Base-by-base conservation (phyloP, 2,329 filamentous ascomycete species). In the Aspergillus sp. region DNA sequence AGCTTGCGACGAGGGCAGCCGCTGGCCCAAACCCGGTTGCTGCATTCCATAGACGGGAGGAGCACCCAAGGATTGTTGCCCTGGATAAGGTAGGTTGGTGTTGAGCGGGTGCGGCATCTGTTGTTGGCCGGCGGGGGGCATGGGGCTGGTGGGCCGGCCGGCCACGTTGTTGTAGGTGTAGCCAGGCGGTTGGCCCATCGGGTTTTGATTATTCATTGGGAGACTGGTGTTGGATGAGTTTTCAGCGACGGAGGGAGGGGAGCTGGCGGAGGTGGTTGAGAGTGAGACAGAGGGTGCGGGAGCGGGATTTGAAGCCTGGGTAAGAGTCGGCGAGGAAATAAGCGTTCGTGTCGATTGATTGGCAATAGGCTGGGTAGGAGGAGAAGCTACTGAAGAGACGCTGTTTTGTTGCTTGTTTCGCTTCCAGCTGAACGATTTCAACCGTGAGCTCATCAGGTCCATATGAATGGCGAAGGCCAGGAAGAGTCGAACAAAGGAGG, bases 131-230 rank as follows among this genome's bases (percentile, higher is more conserved):
- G 68, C 74, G 30, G 75, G 79, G 52, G 78, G 81, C 75, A 86
- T 81, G 54, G 84, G 84, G 69, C 82, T 84, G 61, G 80, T 79
- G 46, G 84, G 81, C 59, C 83, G 80, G 68, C 80, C 82, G 66
- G 75, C 81, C 72, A 54, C 51, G 11, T 82, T 81, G 62, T 77
- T 78, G 71, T 87, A 86, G 62, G 85, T 84, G 75, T 89, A 89
- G 72, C 85, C 88, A 48, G 87, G 87, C 68, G 87, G 87, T 63
- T 86, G 83, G 68, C 85, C 86, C 68, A 85, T 79, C 47, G 81
- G 80, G 65, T 84, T 82, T 66, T 79, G 79, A 59, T 74, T 74
- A 68, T 86, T 88, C 82, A 87, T 87, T 69, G 83, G 77, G 50
- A 84, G 78, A 68, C 82, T 84, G 62, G 81, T 80, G 57, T 77